These are phyloP conservation scores for Magnolia sinica DNA, from an alignment of 164 flowering plant species.

Conservation along the genomic window DNA sequence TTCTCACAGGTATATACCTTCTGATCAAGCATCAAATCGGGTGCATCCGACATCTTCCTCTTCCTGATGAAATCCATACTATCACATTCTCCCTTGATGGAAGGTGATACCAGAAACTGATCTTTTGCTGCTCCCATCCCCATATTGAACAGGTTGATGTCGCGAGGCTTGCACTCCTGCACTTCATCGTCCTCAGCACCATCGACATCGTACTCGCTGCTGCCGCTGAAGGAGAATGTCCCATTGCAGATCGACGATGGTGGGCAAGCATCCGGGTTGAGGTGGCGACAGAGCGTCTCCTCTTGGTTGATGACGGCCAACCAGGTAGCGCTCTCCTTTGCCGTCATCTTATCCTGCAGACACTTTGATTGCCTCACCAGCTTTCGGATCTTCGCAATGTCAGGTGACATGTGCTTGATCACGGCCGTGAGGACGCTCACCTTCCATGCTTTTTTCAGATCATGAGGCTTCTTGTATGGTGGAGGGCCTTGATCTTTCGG, in stretches of 20 bases:
- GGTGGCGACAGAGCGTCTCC: slow-evolving; percentile 39
- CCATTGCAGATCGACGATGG: slow-evolving; percentile 30
- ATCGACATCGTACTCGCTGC: slow-evolving; percentile 43
- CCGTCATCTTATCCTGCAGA: slow-evolving; percentile 72
- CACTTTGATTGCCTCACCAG: slow-evolving; percentile 67
- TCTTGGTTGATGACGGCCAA: slow-evolving; percentile 59
- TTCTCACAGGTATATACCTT: slow-evolving; percentile 44
- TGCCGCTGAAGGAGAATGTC: slow-evolving; percentile 24
- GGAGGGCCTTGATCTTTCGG: slow-evolving; percentile 57
- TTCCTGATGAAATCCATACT: slow-evolving; percentile 26
- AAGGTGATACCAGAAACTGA: slow-evolving; percentile 16
- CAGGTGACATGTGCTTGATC: slow-evolving; percentile 69
- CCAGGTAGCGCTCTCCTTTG: slow-evolving; percentile 69
- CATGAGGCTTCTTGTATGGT: slow-evolving; percentile 76
- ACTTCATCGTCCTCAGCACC: slow-evolving; percentile 38
- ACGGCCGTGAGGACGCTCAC: slow-evolving; percentile 65
- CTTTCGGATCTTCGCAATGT: slow-evolving; percentile 60
- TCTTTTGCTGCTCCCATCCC: slow-evolving; percentile 22
- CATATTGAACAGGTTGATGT: slow-evolving; percentile 21
- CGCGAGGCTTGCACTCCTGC: slow-evolving; percentile 33
- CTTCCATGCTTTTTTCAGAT: slow-evolving; percentile 69
- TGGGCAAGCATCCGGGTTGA: slow-evolving; percentile 49
- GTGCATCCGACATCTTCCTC: slow-evolving; percentile 40
- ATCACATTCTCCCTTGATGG: slow-evolving; percentile 34
- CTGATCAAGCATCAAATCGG: slow-evolving; percentile 24